Percentiles rank a stretch among this genome's conserved stretches.
Conservation (phyloP, 2,329 filamentous ascomycete genomes). For the Talaromyces sp. region DNA sequence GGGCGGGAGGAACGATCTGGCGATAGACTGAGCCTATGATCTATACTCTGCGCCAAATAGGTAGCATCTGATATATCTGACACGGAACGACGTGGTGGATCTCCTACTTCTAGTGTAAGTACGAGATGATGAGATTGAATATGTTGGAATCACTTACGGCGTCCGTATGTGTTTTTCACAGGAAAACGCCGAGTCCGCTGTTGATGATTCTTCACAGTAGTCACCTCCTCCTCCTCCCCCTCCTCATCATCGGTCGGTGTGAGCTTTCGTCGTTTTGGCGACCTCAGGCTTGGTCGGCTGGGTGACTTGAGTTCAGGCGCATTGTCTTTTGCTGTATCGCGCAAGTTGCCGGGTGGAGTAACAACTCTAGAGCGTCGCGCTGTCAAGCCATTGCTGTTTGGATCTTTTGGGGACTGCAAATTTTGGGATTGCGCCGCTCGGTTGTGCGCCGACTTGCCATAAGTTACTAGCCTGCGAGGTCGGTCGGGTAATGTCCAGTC, state of each 20-base stretch:
- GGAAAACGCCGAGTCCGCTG: neutral
- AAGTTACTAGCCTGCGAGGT: slow-evolving; percentile 36
- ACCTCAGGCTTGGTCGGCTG: slow-evolving; percentile 18
- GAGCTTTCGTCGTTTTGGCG: slow-evolving; percentile 24
- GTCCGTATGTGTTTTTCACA: slow-evolving; percentile 2
- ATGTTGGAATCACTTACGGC: neutral
- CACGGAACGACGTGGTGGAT: slow-evolving; percentile 1
- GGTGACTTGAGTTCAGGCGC: slow-evolving; percentile 29
- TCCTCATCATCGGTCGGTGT: slow-evolving; percentile 5
- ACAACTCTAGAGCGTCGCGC: neutral
- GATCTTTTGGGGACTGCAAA: neutral
- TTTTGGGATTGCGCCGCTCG: neutral
- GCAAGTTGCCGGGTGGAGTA: neutral
- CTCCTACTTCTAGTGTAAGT: neutral
- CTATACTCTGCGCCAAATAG: neutral
- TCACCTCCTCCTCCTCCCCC: neutral
- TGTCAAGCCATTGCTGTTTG: slow-evolving; percentile 1
- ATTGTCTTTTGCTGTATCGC: neutral
- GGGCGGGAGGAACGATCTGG: slow-evolving; percentile 2
- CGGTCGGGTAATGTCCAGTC: slow-evolving; percentile 19
- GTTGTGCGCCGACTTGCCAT: slow-evolving; percentile 30
- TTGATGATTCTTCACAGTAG: neutral
- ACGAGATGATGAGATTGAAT: neutral
- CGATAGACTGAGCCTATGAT: slow-evolving; percentile 5
- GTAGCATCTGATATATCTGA: slow-evolving; percentile 3